Evolutionary conservation across 139 green algal genomes (phyloP), one percentile per base, ranked within the genome.

Genomic region (Chlamydomonas sphaeroides): DNA sequence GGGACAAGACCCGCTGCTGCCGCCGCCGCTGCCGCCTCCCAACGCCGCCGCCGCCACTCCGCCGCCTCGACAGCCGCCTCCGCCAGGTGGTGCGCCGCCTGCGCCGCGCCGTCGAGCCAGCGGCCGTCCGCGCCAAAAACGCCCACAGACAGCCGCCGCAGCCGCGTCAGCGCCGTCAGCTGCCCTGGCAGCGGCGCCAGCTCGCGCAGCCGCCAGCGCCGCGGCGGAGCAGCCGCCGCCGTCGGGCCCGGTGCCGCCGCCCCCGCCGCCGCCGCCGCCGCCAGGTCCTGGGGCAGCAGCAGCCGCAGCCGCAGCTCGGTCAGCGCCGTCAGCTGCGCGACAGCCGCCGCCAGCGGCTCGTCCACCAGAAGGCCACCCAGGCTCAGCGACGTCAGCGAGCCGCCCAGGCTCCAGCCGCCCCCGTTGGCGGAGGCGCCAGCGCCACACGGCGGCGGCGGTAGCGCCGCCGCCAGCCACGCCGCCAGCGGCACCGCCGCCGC

Each of bases 291-390:
- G 35, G 28, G 68, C 10, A 61, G 42, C 11, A 36, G 51, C 35
- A 66, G 4, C 23, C 71, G 32, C 51, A 79, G 35, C 32, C 53
- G 53, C 26, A 79, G 38, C 35, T 79, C 71, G 35, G 57, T 61
- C 18, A 79, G 71, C 10, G 25, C 20, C 23, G 21, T 35, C 35
- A 79, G 71, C 33, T 28, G 71, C 39, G 48, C 49, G 33, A 79
- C 26, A 56, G 71, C 53, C 25, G 25, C 14, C 51, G 67, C 23
- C 20, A 67, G 23, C 28, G 1, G 32, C 20, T 66, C 53, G 7
- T 33, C 38, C 0, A 53, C 25, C 14, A 56, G 20, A 3, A 79
- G 10, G 51, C 51, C 51, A 36, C 51, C 5, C 33, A 79, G 71
- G 35, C 56, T 5, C 33, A 79, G 71, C n/a, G n/a, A n/a, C n/a